Evolutionary conservation across 305 asterid genomes (phyloP).

Genomic region (Fraxinus albicans): DNA sequence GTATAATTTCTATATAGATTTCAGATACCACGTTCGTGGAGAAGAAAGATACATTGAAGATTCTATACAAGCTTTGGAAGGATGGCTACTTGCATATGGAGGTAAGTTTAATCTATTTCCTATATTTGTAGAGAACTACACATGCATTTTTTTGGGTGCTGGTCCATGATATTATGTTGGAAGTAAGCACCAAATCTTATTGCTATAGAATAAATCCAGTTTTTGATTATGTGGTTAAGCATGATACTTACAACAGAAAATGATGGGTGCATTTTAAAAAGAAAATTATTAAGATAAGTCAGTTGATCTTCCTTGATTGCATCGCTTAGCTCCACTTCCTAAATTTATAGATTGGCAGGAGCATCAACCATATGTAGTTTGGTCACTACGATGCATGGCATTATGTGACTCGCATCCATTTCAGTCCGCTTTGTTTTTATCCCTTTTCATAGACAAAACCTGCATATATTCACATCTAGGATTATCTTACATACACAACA

Average conservation of each 20-base stretch:
- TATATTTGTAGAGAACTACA: conserved; percentile 1
- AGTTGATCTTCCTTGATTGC: neutral
- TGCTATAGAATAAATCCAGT: neutral
- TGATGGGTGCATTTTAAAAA: neutral
- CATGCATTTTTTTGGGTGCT: neutral
- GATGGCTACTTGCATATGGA: conserved; percentile 75
- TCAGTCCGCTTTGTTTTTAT: neutral
- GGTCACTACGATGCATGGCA: neutral
- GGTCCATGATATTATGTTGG: conserved; percentile 1
- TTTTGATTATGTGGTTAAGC: neutral
- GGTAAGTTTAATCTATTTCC: conserved; percentile 39
- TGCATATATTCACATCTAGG: neutral
- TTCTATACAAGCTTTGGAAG: conserved; percentile 76
- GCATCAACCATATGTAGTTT: neutral
- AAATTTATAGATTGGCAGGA: neutral
- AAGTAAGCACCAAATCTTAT: neutral
- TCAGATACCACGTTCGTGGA: conserved; percentile 70
- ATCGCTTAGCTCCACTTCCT: neutral
- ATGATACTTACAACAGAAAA: neutral
- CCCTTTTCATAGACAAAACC: neutral
- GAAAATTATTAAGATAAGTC: neutral
- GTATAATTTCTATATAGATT: conserved; percentile 44
- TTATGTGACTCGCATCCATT: neutral
- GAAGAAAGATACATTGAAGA: conserved; percentile 66
- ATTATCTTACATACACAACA: neutral